These are phyloP conservation scores for Russula virescens DNA, from an alignment of 768 basidiomycete species.

Conservation along the genomic window DNA sequence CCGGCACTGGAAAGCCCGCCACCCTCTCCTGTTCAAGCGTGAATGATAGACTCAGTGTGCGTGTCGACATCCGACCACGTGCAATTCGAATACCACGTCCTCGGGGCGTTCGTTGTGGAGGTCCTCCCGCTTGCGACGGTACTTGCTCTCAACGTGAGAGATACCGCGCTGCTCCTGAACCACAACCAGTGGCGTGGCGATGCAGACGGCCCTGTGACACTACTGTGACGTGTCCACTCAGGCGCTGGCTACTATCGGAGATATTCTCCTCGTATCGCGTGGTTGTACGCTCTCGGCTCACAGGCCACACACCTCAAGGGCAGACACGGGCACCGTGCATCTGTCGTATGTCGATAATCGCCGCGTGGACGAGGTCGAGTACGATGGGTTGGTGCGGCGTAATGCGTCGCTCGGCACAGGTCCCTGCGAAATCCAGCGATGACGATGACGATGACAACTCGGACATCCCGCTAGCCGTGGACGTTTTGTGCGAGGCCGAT, in stretches of 20 bases:
- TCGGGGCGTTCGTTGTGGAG: slow-evolving; percentile 51
- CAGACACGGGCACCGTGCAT: slow-evolving; percentile 54
- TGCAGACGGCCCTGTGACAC: no score
- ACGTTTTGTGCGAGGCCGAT: slow-evolving; percentile 48
- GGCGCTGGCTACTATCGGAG: slow-evolving; percentile 42
- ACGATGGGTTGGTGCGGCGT: slow-evolving; percentile 28
- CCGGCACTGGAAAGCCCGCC: slow-evolving; percentile 38
- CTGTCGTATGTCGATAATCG: slow-evolving; percentile 38
- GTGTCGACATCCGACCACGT: slow-evolving; percentile 87
- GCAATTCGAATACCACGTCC: slow-evolving; percentile 60
- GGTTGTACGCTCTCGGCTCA: slow-evolving; percentile 44
- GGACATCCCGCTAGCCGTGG: slow-evolving; percentile 44
- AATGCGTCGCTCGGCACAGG: slow-evolving; percentile 25
- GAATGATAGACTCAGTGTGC: slow-evolving; percentile 89
- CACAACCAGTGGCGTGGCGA: no score
- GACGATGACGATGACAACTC: no score
- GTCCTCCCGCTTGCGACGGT: slow-evolving; percentile 66
- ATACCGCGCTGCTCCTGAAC: slow-evolving; percentile 66
- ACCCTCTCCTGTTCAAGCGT: slow-evolving; percentile 39
- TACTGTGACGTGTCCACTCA: no score
- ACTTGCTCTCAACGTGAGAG: slow-evolving; percentile 81
- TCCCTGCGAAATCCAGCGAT: slow-evolving; percentile 18
- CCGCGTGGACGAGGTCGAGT: neutral
- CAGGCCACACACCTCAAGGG: slow-evolving; percentile 75
- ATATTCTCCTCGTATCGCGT: slow-evolving; percentile 55